Evolutionary conservation across 805 yeast genomes (phyloP), one percentile per base, ranked within the genome.

Genomic region (Candida coquimbonensis): DNA sequence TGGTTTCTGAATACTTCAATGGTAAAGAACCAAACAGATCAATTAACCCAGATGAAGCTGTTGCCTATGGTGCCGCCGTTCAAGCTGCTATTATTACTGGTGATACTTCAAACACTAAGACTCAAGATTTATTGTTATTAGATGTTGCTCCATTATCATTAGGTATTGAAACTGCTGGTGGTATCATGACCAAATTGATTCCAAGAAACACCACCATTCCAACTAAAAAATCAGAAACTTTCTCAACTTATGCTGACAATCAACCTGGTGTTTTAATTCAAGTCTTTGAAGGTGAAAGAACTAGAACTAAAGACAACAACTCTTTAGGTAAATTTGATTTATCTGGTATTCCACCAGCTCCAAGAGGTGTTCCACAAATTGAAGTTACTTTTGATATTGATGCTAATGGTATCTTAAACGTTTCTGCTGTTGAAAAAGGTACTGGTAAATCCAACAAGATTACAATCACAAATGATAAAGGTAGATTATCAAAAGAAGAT

Each of bases 121-220:
- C 97, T 56, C 96, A 91, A 77, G 98, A 90, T 70, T 77, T 90
- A 70, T 80, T 93, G 68, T 81, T 91, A 68, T 84, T 93, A 70
- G 99, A 91, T 81, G 99, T 91, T 72, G 96, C 97, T 68, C 98
- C 99, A 72, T 81, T 91, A 68, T 90, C 98, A 51, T 72, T 91
- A 63, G 99, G 99, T 84, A 91, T 91, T 73, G 98, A 91, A 79
- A 91, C 97, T 64, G 96, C 97, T 69, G 98, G 99, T 82, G 98
- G 98, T 84, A 93, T 90, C 74, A 90, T 91, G 96, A 90, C 98
- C 73, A 88, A 88, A 76, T 86, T 91, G 75, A 91, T 91, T 64
- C 96, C 96, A 76, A 86, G 99, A 80, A 91, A 91, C 86, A 85
- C 97, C 50, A 90, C 98, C 54, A 89, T 91, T 61, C 99, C 99